Conservation (phyloP, 2,329 filamentous ascomycete genomes). For the Ascochyta viciae-villosae region DNA sequence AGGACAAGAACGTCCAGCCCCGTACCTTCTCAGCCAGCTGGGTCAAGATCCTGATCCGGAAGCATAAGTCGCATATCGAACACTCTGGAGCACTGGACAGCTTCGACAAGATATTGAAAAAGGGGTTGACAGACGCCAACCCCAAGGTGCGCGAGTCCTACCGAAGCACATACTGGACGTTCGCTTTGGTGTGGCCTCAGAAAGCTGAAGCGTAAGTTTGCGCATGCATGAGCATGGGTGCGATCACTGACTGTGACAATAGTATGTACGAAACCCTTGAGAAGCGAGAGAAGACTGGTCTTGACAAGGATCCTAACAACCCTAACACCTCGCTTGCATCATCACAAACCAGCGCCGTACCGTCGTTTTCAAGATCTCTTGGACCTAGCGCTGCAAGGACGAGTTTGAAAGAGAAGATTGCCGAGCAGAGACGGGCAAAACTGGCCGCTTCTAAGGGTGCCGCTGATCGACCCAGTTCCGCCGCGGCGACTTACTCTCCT, state of each 20-base stretch:
- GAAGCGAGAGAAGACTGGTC: constrained; percentile 75
- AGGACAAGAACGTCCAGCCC: constrained; percentile 93
- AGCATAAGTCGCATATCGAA: constrained; percentile 84
- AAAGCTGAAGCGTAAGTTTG: constrained; percentile 73
- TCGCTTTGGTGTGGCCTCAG: constrained; percentile 77
- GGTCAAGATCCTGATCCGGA: constrained; percentile 82
- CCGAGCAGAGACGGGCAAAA: constrained; percentile 75
- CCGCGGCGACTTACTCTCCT: constrained; percentile 61
- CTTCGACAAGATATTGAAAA: constrained; percentile 87
- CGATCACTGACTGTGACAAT: constrained; percentile 25
- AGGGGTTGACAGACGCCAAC: constrained; percentile 87
- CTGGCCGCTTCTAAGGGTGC: constrained; percentile 50
- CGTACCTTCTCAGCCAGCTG: constrained; percentile 80
- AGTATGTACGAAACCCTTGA: constrained; percentile 84
- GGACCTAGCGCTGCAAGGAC: constrained; percentile 57
- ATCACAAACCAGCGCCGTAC: constrained; percentile 56
- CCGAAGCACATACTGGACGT: constrained; percentile 86
- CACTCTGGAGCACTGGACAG: constrained; percentile 82
- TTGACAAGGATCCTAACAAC: constrained; percentile 85
- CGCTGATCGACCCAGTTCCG: constrained; percentile 64
- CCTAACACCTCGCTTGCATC: constrained; percentile 65
- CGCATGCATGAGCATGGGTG: not conserved
- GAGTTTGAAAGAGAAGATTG: constrained; percentile 81
- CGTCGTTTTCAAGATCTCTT: constrained; percentile 53
- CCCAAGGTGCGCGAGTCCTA: constrained; percentile 87